Conservation (phyloP, 2,329 filamentous ascomycete species). For the Colletotrichum falcatum region DNA sequence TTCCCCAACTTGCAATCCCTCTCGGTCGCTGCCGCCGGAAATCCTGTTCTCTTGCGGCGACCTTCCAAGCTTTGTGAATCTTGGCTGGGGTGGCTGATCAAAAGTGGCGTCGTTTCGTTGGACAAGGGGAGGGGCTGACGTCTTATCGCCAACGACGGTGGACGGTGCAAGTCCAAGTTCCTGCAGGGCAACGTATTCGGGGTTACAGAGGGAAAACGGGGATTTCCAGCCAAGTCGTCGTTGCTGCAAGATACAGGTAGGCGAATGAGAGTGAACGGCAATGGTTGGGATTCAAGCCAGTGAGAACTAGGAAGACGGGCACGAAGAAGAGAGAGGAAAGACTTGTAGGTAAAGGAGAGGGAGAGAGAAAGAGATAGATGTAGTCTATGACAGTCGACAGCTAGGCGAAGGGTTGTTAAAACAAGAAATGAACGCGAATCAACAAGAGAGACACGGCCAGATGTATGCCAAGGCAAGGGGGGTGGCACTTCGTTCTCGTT, state of each 20-base stretch:
- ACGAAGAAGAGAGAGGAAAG: conserved; percentile 16
- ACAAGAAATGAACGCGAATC: conserved; percentile 39
- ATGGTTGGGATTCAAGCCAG: neutral
- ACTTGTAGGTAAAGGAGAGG: neutral
- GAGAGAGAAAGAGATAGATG: conserved; percentile 2
- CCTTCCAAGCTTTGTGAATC: conserved; percentile 21
- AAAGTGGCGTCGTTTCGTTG: conserved; percentile 15
- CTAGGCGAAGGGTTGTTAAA: conserved; percentile 28
- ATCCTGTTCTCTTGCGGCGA: conserved; percentile 1
- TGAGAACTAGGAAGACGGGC: neutral
- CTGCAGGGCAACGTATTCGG: conserved; percentile 18
- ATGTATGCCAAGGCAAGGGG: conserved; percentile 37
- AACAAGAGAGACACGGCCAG: conserved; percentile 26
- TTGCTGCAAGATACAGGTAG: conserved; percentile 13
- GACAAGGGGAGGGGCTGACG: conserved; percentile 19
- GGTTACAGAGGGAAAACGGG: conserved; percentile 13
- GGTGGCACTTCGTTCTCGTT: conserved; percentile 22
- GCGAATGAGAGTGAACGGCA: neutral
- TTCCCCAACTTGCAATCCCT: neutral
- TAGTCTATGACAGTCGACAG: conserved; percentile 23
- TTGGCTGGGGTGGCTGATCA: conserved; percentile 23
- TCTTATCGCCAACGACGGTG: conserved; percentile 25
- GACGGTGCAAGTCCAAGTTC: conserved; percentile 22
- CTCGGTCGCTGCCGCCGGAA: neutral
- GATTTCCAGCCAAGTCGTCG: conserved; percentile 10